Conservation (phyloP, 139 green algal species). For the Chlorella sp. region DNA sequence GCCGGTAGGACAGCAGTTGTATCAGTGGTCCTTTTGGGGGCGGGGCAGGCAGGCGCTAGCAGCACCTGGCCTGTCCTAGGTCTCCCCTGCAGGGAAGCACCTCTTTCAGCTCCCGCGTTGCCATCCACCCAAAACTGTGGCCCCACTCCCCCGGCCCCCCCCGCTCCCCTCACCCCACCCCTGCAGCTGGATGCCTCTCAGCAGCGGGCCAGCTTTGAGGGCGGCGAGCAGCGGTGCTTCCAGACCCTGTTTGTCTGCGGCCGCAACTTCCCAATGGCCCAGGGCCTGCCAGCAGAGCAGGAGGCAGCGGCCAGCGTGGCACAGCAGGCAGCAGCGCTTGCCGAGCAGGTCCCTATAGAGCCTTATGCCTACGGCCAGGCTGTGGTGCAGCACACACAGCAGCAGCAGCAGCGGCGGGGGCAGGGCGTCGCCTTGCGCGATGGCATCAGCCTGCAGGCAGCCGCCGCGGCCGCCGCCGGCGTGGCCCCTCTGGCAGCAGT, state of each 20-base stretch:
- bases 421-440: background rate
- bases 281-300: background rate
- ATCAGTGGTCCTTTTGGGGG: too few relatives aligned
- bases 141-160: background rate
- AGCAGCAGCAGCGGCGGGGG: slow-evolving; percentile 6
- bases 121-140: background rate
- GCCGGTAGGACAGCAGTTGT: too few relatives aligned
- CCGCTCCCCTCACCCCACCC: background rate
- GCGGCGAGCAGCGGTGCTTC: slow-evolving; percentile 32
- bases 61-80: too few relatives aligned
- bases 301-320: background rate
- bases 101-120: background rate
- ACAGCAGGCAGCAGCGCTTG: background rate
- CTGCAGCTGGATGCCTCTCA: background rate
- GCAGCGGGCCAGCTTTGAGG: slow-evolving; percentile 23
- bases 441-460: slow-evolving; percentile 23
- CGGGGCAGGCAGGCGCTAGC: background rate
- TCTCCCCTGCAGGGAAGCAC: too few relatives aligned
- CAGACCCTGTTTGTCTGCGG: slow-evolving; percentile 8
- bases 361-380: slow-evolving; percentile 26
- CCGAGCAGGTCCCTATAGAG: background rate
- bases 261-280: slow-evolving; percentile 6
- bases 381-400: background rate
- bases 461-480: background rate
- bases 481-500: background rate